Percentiles rank a stretch among this genome's conserved stretches.
Evolutionary conservation across 225 moss, liverwort and hornwort species (phyloP).

Genomic region (Physcomitrium patens): DNA sequence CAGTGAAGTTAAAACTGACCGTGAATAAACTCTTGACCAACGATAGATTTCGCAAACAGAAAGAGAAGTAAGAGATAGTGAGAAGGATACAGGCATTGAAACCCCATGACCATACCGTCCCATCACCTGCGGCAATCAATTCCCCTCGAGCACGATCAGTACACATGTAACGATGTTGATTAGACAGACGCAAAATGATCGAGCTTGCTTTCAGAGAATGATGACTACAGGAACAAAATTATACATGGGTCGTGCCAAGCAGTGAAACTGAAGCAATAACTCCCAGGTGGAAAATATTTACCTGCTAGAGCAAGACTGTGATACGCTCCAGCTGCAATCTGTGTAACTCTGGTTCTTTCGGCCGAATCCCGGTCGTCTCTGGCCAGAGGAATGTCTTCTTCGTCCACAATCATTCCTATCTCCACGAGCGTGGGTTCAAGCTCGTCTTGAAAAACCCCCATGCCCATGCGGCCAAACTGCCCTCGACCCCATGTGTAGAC

Average conservation of each 20-base stretch:
- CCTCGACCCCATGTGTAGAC: constrained; percentile 72
- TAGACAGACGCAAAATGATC: not conserved
- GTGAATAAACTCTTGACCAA: not conserved
- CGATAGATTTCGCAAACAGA: not conserved
- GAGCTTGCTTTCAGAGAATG: not conserved
- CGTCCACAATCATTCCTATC: constrained; percentile 39
- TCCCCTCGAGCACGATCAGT: constrained; percentile 5
- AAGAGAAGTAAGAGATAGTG: constrained; percentile 3
- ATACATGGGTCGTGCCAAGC: too few species aligned
- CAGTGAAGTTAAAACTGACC: not conserved
- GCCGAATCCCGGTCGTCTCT: constrained; percentile 39
- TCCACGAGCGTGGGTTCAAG: constrained; percentile 55
- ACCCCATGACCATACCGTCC: constrained; percentile 72
- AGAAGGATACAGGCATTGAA: constrained; percentile 78
- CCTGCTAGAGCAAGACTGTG: constrained; percentile 71
- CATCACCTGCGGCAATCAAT: constrained; percentile 55
- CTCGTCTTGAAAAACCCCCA: constrained; percentile 62
- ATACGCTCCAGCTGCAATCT: constrained; percentile 60
- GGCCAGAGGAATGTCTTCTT: constrained; percentile 29
- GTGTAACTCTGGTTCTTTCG: constrained; percentile 36
- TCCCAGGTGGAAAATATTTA: constrained; percentile 10
- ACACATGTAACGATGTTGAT: not conserved
- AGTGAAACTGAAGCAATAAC: too few species aligned
- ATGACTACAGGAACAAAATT: not conserved
- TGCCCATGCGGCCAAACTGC: constrained; percentile 58